Evolutionary conservation across 305 asterid genomes (phyloP).

Genomic region (Andrographis paniculata): DNA sequence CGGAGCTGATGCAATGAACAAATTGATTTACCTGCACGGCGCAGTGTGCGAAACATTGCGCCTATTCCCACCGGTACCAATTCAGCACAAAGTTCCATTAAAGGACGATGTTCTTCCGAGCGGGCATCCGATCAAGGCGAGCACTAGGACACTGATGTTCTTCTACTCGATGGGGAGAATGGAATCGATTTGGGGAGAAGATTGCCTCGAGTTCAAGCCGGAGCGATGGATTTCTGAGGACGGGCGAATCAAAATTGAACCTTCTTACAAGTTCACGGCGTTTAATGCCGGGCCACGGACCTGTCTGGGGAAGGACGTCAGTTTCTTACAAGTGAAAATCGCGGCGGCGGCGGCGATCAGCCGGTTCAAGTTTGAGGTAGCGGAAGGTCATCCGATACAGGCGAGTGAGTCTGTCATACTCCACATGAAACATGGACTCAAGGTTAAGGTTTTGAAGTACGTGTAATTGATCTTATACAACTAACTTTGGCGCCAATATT

Average conservation of each 20-base stretch:
- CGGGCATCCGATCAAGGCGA: constrained; percentile 18
- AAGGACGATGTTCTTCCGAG: constrained; percentile 29
- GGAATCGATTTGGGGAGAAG: constrained; percentile 34
- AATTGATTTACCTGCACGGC: constrained; percentile 25
- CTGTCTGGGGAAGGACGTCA: constrained; percentile 34
- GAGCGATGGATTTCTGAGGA: constrained; percentile 29
- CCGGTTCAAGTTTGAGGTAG: not conserved
- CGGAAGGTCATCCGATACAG: not conserved
- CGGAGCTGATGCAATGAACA: constrained; percentile 9
- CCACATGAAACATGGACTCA: not conserved
- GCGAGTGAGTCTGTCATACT: not conserved
- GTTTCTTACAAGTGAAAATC: constrained; percentile 29
- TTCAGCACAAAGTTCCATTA: constrained; percentile 29
- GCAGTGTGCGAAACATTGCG: constrained; percentile 33
- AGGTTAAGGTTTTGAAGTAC: too few species aligned
- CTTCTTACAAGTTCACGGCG: constrained; percentile 32
- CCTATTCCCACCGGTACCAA: constrained; percentile 33
- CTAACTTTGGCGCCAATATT: too few species aligned
- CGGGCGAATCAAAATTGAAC: constrained; percentile 22
- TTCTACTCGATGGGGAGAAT: constrained; percentile 38
- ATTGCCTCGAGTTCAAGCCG: constrained; percentile 34
- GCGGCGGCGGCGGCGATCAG: constrained; percentile 19
- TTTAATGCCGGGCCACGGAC: constrained; percentile 37
- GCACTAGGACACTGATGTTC: constrained; percentile 13
- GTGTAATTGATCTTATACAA: too few species aligned